Base-by-base conservation (phyloP, 1,284 basidiomycete genomes). In the Sporisorium reilianum region DNA sequence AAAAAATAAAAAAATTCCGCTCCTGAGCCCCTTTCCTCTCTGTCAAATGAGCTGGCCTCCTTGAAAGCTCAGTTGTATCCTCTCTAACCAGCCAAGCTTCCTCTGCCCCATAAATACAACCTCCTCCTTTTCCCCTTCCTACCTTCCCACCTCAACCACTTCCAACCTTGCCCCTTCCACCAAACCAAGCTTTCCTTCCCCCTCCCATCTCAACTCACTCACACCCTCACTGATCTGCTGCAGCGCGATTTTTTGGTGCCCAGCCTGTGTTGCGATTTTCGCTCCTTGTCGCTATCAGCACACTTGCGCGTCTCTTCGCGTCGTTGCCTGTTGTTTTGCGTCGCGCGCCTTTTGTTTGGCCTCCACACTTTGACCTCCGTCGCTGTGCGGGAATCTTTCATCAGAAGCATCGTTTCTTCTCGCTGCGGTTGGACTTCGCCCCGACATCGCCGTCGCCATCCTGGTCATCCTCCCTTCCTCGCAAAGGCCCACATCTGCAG, bases 271-370 rank as follows among this genome's bases (percentile, higher is more conserved):
- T 41, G 36, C 36, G 18, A 38, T 18, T 12, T 41, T 30, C 28
- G 8, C 12, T 34, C 12, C 20, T 26, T 4, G 26, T 28, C 25
- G 25, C 38, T 41, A 20, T 30, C 23, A 26, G 26, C 38, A 23
- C 18, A 9, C 34, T 58, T 51, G 30, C 57, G 51, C 56, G 46
- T 51, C 44, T 55, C 38, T 28, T 57, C 42, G 41, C 44, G 50
- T 44, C 16, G 34, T 40, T 40, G 36, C 20, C 10, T 36, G 23
- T 48, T 46, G 44, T 44, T 20, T 32, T 14, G 20, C 34, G 38
- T 41, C 40, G 22, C 22, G 20, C 20, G 25, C 51, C 40, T 30
- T 22, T 40, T 42, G 40, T 34, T 44, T 30, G 14, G 44, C 42
- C 42, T 46, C 42, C 44, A 36, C 42, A 25, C 32, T 25, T 41